Conservation (phyloP, 805 yeast genomes). For the Komagataella kurtzmanii region DNA sequence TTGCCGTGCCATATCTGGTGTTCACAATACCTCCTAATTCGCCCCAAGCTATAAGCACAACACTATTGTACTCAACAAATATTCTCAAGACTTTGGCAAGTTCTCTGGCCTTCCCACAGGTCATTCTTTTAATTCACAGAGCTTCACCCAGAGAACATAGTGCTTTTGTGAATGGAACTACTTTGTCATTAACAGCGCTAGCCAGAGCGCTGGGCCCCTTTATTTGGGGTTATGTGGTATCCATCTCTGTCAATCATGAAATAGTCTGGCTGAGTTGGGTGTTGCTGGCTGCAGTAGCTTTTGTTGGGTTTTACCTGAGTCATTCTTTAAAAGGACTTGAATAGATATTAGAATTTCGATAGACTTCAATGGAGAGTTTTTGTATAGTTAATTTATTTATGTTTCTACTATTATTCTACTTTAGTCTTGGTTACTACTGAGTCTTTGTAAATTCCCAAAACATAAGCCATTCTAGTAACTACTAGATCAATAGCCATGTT, state of each 20-base stretch:
- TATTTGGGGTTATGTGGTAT: constrained; percentile 30
- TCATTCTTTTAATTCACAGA: constrained; percentile 38
- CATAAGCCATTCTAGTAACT: constrained; percentile 78
- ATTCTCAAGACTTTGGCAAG: constrained; percentile 16
- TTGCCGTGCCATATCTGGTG: constrained; percentile 31
- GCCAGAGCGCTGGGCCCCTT: constrained; percentile 48
- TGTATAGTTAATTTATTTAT: not conserved
- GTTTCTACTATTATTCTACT: not conserved
- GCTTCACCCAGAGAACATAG: constrained; percentile 39
- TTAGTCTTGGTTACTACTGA: not conserved
- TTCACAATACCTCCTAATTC: constrained; percentile 20
- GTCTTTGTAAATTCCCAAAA: constrained; percentile 65
- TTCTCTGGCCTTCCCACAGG: constrained; percentile 38
- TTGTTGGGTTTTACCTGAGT: not conserved
- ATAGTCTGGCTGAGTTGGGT: not conserved
- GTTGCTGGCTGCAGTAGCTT: not conserved
- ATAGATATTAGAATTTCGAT: not conserved
- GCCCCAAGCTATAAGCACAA: constrained; percentile 1
- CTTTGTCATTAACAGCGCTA: constrained; percentile 36
- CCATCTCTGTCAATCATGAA: constrained; percentile 1
- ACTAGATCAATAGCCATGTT: constrained; percentile 91
- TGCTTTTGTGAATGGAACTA: constrained; percentile 45
- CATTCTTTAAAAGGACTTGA: not conserved
- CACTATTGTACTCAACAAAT: constrained; percentile 16
- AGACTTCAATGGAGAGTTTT: not conserved